Evolutionary conservation across 805 yeast species (phyloP), one percentile per base, ranked within the genome.

Genomic region (Clavispora santaluciae): DNA sequence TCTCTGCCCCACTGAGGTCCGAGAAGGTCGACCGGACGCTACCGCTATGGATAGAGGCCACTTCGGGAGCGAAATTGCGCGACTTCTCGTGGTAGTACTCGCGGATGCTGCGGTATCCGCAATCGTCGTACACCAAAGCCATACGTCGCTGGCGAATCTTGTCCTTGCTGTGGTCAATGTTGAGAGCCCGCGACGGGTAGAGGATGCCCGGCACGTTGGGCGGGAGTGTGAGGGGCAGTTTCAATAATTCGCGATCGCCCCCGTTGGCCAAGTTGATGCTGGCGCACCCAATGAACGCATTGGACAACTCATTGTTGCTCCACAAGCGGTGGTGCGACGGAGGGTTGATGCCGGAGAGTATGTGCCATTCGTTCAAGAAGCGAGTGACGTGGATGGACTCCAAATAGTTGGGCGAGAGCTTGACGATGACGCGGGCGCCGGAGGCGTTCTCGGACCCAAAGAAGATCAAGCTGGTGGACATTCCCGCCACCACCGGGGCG

Each of bases 301-400:
- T 53, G 11, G 36, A 17, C 13, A 48, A 39, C 16, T 42, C 35
- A 12, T 43, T 47, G 41, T 56, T 54, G 6, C 48, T 21, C 46
- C 54, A 56, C 5, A 48, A 26, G 18, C 59, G 37, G 25, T 51
- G 53, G 5, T 36, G 25, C 2, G 33, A 10, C 1, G 58, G 54
- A 4, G 51, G 50, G 24, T 54, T 56, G 20, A 34, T 33, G 2
- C 64, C 63, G 28, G 60, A 54, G 5, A 64, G 53, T 15, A 59
- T 34, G 45, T 61, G 59, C 69, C 69, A 64, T 42, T 63, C 67
- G 45, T 62, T 63, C 22, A 63, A 46, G 35, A 62, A 56, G 22
- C 64, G 53, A 3, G 61, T 51, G n/a, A 55, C 41, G 5, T 57
- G 49, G 31, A 51, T 47, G 23, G 45, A 40, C 15, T 51, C 51